Evolutionary conservation across 1,284 basidiomycete genomes (phyloP).

Genomic region (Malassezia nana): DNA sequence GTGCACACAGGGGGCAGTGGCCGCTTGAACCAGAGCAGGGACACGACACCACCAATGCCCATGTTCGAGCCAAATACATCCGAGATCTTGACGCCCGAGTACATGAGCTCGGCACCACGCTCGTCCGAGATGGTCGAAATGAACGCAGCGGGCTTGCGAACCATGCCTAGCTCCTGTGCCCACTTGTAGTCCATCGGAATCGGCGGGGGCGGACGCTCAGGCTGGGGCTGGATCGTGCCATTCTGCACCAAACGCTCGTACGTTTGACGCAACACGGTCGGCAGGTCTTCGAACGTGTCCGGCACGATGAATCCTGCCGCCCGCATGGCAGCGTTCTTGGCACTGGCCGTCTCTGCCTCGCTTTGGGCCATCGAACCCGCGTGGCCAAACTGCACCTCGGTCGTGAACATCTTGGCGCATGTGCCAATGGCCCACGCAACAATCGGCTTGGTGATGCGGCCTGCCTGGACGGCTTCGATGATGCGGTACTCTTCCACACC

Average conservation of each 20-base stretch:
- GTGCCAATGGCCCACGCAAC: conserved; percentile 99
- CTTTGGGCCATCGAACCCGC: conserved; percentile 97
- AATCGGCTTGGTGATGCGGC: conserved; percentile 92
- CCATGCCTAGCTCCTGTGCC: conserved; percentile 91
- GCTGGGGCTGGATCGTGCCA: conserved; percentile 63
- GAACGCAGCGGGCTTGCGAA: conserved; percentile 96
- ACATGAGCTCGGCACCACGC: conserved; percentile 93
- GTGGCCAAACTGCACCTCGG: conserved; percentile 98
- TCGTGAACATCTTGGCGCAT: conserved; percentile 99
- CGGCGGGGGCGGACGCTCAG: conserved; percentile 78
- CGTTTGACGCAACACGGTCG: conserved; percentile 68
- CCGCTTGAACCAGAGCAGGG: conserved; percentile 94
- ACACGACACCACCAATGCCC: conserved; percentile 92
- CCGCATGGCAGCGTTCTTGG: conserved; percentile 93
- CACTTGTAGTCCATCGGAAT: conserved; percentile 99
- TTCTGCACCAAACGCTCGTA: conserved; percentile 71
- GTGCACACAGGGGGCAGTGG: conserved; percentile 52
- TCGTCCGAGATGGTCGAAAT: conserved; percentile 99
- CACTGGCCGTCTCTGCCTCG: conserved; percentile 88
- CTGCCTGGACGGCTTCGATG: conserved; percentile 90
- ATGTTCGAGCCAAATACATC: conserved; percentile 61
- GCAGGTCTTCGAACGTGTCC: conserved; percentile 93
- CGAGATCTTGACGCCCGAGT: conserved; percentile 97
- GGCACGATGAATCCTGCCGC: conserved; percentile 92
- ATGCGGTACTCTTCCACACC: conserved; percentile 98